Evolutionary conservation across 1,139 yeast species (phyloP).

Genomic region (Kodamaea anthophila): DNA sequence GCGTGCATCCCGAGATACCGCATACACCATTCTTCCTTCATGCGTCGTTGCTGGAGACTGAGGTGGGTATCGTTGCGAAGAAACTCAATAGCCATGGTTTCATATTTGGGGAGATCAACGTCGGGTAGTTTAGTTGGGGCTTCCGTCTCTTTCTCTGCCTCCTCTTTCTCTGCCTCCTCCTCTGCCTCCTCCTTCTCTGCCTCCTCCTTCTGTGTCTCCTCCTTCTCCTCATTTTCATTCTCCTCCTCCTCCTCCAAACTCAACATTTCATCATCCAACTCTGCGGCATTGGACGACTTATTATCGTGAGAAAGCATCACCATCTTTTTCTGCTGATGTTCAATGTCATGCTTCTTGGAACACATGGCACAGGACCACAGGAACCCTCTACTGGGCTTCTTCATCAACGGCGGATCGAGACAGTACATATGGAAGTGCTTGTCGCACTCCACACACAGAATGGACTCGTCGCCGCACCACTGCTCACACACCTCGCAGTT

Average conservation of each 20-base stretch:
- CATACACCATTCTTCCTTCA: slow-evolving; percentile 71
- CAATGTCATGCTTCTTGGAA: slow-evolving; percentile 43
- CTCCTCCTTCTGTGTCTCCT: background rate
- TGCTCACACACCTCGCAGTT: slow-evolving; percentile 71
- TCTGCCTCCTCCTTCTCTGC: background rate
- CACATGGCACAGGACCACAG: slow-evolving; percentile 92
- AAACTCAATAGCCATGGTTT: slow-evolving; percentile 52
- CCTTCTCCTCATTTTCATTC: background rate
- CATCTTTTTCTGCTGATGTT: slow-evolving; percentile 28
- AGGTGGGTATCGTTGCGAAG: slow-evolving; percentile 37
- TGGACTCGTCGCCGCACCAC: slow-evolving; percentile 72
- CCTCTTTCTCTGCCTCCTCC: background rate
- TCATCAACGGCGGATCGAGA: slow-evolving; percentile 74
- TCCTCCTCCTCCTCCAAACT: slow-evolving; percentile 9
- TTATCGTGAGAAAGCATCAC: slow-evolving; percentile 42
- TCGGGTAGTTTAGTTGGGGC: no score
- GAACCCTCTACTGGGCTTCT: slow-evolving; percentile 82
- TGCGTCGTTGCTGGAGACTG: slow-evolving; percentile 43
- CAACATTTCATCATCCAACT: slow-evolving; percentile 21
- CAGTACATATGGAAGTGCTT: slow-evolving; percentile 74
- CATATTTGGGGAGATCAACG: slow-evolving; percentile 48
- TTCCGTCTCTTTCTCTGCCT: slow-evolving; percentile 2
- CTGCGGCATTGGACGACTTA: slow-evolving; percentile 35
- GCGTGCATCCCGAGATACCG: slow-evolving; percentile 77
- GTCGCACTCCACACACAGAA: slow-evolving; percentile 77